Base-by-base conservation (phyloP, 1,284 basidiomycete genomes). In the Cerioporus squamosus region DNA sequence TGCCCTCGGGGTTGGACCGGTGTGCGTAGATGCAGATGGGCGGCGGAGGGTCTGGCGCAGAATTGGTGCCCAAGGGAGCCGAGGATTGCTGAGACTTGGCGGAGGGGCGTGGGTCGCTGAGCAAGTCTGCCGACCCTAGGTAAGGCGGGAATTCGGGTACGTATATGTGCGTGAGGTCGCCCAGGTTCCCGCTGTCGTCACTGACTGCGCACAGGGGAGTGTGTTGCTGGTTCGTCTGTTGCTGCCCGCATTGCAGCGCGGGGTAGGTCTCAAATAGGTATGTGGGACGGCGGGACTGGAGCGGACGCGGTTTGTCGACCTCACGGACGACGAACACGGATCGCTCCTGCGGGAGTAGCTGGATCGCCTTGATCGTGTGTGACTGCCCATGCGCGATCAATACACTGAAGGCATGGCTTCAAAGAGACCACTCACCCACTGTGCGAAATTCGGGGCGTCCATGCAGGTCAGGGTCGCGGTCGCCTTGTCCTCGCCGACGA, bases 321-420 rank as follows among this genome's bases (percentile, higher is more conserved):
- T 59, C 77, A 38, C 86, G 84, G 31, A 87, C 76, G 55, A 86
- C 77, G 33, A 89, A 73, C 14, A 89, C 70, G 50, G 83, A 76
- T n/a, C 74, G 70, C 65, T 87, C 83, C 3, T 71, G 69, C 2
- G 86, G 82, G 40, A 87, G 68, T n/a, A 84, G 76, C 40, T 85
- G 81, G 55, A 84, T 75, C 18, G 77, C 80, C 50, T 76, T 75
- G 63, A 87, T 82, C 29, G 71, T 72, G 62, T 84, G 78, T 23
- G 69, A 63, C 79, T 81, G 57, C 29, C 56, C 65, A 54, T 1
- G 53, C 58, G 9, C 62, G 4, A 17, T 22, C 29, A 7, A n/a
- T n/a, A n/a, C n/a, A n/a, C n/a, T 14, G 65, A 55, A 26, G 58
- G 54, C 17, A 55, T 48, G 44, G 4, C 40, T 26, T n/a, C n/a